These are phyloP conservation scores for Ehretia macrophylla DNA, from an alignment of 257 asterid species.

Conservation along the genomic window DNA sequence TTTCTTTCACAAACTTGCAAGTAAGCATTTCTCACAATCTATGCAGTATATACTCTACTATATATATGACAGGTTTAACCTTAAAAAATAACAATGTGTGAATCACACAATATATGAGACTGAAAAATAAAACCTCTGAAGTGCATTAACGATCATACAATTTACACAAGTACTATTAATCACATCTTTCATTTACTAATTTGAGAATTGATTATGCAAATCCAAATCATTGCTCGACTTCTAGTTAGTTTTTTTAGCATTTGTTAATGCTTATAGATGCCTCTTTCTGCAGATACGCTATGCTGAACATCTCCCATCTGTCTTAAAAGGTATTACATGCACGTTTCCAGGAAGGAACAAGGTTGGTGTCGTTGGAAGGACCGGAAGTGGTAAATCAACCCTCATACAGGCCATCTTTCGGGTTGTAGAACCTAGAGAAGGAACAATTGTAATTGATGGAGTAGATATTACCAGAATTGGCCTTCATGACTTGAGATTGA, in stretches of 20 bases:
- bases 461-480: conserved; percentile 79
- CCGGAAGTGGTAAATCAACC: conserved; percentile 94
- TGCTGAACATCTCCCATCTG: conserved; percentile 91
- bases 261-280: background rate
- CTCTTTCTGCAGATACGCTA: conserved; percentile 69
- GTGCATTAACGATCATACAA: no score
- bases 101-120: background rate
- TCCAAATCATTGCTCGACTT: background rate
- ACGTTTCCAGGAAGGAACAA: conserved; percentile 87
- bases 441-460: conserved; percentile 68
- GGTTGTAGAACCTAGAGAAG: conserved; percentile 75
- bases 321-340: conserved; percentile 78
- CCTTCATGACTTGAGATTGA: conserved; percentile 82
- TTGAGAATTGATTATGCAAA: background rate
- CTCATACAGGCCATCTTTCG: conserved; percentile 92
- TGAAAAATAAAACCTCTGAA: no score
- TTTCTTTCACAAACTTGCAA: conserved; percentile 69
- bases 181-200: no score
- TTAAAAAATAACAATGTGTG: background rate
- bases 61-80: no score
- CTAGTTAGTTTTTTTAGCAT: background rate
- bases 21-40: conserved; percentile 23
- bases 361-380: conserved; percentile 91
- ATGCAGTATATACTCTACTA: background rate
- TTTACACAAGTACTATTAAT: no score